A percentile compares a stretch with the other conserved stretches of the same genome.
These are phyloP conservation scores for Mimosa pudica DNA, from an alignment of 306 rosid species.

Conservation along the genomic window DNA sequence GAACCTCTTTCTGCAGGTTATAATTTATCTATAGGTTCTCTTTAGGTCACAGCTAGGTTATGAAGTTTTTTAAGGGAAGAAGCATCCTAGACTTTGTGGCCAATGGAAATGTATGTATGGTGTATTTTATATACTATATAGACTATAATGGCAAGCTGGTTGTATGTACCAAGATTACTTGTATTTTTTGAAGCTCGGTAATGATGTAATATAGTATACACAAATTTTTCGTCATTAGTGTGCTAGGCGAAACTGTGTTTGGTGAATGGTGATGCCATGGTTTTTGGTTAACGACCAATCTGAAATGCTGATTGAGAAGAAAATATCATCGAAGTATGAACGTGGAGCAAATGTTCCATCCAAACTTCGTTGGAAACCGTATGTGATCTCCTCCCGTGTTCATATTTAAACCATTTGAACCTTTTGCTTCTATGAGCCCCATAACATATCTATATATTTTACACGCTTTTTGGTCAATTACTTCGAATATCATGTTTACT, in stretches of 20 bases:
- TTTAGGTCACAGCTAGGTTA: constrained; percentile 37
- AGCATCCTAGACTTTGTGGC: constrained; percentile 36
- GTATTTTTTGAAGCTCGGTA: not conserved
- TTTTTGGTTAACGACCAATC: not conserved
- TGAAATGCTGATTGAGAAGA: not conserved
- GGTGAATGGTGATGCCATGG: not conserved
- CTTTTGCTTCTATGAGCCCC: not conserved
- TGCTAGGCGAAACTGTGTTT: not conserved
- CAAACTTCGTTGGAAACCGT: not conserved
- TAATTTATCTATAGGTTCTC: constrained; percentile 1
- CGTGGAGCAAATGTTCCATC: not conserved
- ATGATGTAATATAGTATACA: not conserved
- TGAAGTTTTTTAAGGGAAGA: constrained; percentile 36
- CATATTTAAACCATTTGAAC: not conserved
- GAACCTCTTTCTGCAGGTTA: not conserved
- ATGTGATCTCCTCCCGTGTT: not conserved
- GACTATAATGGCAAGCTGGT: not conserved
- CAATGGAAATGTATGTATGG: constrained; percentile 29
- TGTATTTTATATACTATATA: constrained; percentile 2
- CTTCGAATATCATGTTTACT: not conserved
- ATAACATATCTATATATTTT: not conserved
- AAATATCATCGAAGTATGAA: not conserved
- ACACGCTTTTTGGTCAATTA: not conserved
- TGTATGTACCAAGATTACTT: not conserved
- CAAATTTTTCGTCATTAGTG: not conserved